Evolutionary conservation across 176 grass and related monocot species (phyloP).

Genomic region (Bromus sterilis): DNA sequence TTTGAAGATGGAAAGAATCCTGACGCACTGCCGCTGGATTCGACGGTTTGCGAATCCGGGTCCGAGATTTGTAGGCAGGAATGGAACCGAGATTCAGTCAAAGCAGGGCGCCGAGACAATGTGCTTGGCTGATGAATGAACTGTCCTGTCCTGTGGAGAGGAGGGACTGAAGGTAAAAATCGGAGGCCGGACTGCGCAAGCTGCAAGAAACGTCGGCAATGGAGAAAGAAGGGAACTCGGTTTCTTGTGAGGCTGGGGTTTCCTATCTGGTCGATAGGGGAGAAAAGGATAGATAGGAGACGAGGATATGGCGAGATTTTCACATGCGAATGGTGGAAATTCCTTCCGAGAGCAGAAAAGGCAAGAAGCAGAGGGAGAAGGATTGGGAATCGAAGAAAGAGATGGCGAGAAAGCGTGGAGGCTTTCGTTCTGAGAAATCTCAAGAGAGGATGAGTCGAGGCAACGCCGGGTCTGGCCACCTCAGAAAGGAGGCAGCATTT

Average conservation of each 20-base stretch:
- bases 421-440: too few relatives aligned
- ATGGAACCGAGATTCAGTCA: neutral
- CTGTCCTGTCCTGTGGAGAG: too few relatives aligned
- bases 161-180: too few relatives aligned
- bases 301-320: neutral
- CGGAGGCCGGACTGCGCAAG: neutral
- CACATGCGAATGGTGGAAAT: conserved; percentile 1
- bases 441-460: neutral
- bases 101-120: neutral
- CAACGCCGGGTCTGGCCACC: too few relatives aligned
- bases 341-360: neutral
- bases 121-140: neutral
- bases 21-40: neutral
- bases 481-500: neutral
- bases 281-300: neutral
- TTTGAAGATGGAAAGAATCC: neutral
- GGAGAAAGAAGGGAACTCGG: conserved; percentile 5
- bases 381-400: neutral
- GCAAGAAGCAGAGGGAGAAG: neutral
- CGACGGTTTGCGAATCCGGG: neutral
- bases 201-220: neutral
- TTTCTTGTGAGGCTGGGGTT: neutral
- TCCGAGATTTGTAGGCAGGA: neutral
- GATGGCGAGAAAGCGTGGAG: neutral
- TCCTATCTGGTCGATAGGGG: neutral